Evolutionary conservation across 441 rosid species (phyloP), one percentile per base, ranked within the genome.

Genomic region (Erodium chrysanthum): DNA sequence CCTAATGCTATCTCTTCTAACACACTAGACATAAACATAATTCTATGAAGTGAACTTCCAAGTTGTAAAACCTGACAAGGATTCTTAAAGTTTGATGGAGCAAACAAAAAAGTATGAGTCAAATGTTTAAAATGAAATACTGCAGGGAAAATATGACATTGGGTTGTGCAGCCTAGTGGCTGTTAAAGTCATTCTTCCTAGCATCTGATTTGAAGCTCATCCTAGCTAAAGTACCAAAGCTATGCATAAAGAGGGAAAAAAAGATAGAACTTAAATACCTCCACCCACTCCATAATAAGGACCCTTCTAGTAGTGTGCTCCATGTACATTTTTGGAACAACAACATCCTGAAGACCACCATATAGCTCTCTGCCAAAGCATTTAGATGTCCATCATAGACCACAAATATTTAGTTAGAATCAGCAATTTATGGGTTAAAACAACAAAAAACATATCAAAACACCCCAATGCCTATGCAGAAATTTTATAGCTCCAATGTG

Each of bases 211-310:
- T 65, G 44, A 21, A 59, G 54, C 42, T 59, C 27, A 67, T 12
- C 48, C 12, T 9, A 40, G 46, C 70, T 64, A 2, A 29, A 48
- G 7, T 31, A 21, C 44, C 44, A 54, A 31, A 11, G 56, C 42
- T 20, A 61, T 18, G 23, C 25, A 37, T 0, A 0, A 21, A 4
- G 9, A 20, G 3, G 11, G 29, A 42, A 72, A 37, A 12, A 44
- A 23, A 56, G 70, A 40, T 15, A 68, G 42, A 46, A 46, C 52
- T 46, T 18, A 61, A 67, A 66, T 85, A 93, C 98, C 98, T 88
- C 96, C 73, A 93, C 80, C 98, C 98, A 93, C 74, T 90, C 95
- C 98, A 90, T 93, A 18, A 84, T 86, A 78, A 93, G 91, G 73
- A 93, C 95, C 79, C 77, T 90, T 56, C 86, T 85, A 73, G 96